Evolutionary conservation across 2,329 filamentous ascomycete genomes (phyloP), one percentile per base, ranked within the genome.

Genomic region (Cladosporium sp.): DNA sequence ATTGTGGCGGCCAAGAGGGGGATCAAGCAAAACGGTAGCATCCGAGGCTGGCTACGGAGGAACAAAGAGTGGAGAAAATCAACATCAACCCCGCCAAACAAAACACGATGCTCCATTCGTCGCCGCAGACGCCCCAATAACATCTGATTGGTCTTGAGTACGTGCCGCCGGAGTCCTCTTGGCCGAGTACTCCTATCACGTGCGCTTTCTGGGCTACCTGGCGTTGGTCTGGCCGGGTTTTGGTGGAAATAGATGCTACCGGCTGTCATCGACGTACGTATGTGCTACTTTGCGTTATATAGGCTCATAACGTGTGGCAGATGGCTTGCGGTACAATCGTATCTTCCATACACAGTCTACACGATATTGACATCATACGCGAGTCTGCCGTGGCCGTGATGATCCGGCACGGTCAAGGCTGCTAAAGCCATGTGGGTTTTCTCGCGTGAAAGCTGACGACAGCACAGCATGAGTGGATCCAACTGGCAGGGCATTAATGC

Each of bases 401-500:
- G 9, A 22, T n/a, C 47, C 47, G 47, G 47, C 39, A 42, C 28
- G 8, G 9, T 4, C 4, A 9, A 28, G 25, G 25, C 9, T 2
- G 28, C 9, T 10, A 12, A 32, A 35, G 28, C 47, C 47, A 50
- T 50, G 47, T 50, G 47, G 47, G 25, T 32, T n/a, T n/a, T n/a
- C 47, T 50, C 47, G 20, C 34, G 47, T 35, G 47, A 50, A 34
- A 37, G 47, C 47, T 50, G 47, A 50, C 47, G 47, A 50, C 47
- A 50, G 28, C 47, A 32, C 25, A 50, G 32, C 32, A 22, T 20
- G 19, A 36, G 47, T 50, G 47, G 47, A 37, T 37, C 24, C 47
- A n/a, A 22, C 45, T 8, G 45, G 17, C 45, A 32, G n/a, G n/a
- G 17, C 17, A 34, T 28, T 8, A 7, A 19, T 48, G 44, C 45